A percentile compares a stretch with the other conserved stretches of the same genome.
Conservation (phyloP, 2,329 filamentous ascomycete genomes). For the Hypoxylon sp. region DNA sequence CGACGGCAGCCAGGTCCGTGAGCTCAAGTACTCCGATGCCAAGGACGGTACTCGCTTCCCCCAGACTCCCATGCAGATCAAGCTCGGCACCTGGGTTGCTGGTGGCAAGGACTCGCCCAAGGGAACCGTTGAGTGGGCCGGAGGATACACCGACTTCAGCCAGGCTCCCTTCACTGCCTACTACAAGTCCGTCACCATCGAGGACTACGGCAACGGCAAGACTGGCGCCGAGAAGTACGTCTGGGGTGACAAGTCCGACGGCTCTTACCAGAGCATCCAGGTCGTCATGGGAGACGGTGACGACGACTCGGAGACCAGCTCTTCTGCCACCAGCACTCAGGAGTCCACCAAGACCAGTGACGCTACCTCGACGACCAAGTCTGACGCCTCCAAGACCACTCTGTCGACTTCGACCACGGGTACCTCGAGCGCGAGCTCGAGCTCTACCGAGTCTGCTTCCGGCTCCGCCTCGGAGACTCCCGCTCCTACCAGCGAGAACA, state of each 20-base stretch:
- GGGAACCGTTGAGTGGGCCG: constrained; percentile 77
- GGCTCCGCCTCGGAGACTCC: constrained; percentile 17
- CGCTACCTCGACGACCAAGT: constrained; percentile 32
- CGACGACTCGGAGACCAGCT: constrained; percentile 25
- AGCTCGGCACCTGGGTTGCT: constrained; percentile 73
- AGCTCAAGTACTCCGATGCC: constrained; percentile 66
- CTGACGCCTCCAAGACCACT: constrained; percentile 24
- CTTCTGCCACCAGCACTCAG: constrained; percentile 21
- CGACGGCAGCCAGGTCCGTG: constrained; percentile 68
- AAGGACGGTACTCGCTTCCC: constrained; percentile 67
- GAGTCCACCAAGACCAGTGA: constrained; percentile 32
- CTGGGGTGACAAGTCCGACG: constrained; percentile 57
- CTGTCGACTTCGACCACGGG: constrained; percentile 24
- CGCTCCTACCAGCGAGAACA: constrained; percentile 10
- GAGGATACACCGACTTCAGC: constrained; percentile 63
- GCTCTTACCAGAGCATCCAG: constrained; percentile 60
- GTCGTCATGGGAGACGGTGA: constrained; percentile 52
- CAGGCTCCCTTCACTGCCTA: constrained; percentile 62
- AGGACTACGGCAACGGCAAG: constrained; percentile 62
- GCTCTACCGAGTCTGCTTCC: too few relatives aligned
- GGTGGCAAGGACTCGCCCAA: constrained; percentile 64
- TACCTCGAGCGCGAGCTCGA: constrained; percentile 19
- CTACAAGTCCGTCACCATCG: constrained; percentile 64
- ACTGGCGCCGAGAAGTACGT: constrained; percentile 60
- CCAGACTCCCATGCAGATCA: constrained; percentile 77